Conservation (phyloP, 148 eudicot genomes). For the Nepenthes gracilis region DNA sequence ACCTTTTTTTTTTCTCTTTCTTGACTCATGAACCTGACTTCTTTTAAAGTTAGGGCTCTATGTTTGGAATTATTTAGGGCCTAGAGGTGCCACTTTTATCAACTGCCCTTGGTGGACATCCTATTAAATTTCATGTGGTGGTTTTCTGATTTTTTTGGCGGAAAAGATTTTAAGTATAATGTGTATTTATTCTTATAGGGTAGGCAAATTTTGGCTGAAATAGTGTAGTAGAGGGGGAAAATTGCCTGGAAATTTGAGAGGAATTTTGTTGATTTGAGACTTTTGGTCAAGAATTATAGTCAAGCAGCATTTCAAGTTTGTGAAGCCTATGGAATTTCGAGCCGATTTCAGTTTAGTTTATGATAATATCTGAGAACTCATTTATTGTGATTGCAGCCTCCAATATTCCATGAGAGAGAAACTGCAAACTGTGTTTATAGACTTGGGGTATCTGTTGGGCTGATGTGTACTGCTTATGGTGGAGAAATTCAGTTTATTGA, state of each 20-base stretch:
- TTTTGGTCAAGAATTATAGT: no score
- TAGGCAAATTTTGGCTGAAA: no score
- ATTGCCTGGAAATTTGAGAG: no score
- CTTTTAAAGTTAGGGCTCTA: not conserved
- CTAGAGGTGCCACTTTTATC: no score
- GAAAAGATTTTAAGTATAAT: no score
- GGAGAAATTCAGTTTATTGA: constrained; percentile 98
- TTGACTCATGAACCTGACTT: no score
- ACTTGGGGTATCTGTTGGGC: constrained; percentile 89
- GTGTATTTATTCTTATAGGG: no score
- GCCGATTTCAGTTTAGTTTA: not conserved
- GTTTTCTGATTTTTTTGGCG: not conserved
- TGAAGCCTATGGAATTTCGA: no score
- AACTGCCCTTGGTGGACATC: not conserved
- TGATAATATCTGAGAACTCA: constrained; percentile 1
- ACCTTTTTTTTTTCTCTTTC: no score
- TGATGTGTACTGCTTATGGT: constrained; percentile 91
- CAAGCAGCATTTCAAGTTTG: no score
- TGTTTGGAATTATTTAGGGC: not conserved
- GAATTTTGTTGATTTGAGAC: no score
- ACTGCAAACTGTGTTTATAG: constrained; percentile 79
- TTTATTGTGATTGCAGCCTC: constrained; percentile 54
- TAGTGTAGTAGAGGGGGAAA: no score
- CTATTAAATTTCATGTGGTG: not conserved
- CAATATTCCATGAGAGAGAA: constrained; percentile 90